Evolutionary conservation across 2,329 filamentous ascomycete genomes (phyloP).

Genomic region (Aspergillus eucalypticola): DNA sequence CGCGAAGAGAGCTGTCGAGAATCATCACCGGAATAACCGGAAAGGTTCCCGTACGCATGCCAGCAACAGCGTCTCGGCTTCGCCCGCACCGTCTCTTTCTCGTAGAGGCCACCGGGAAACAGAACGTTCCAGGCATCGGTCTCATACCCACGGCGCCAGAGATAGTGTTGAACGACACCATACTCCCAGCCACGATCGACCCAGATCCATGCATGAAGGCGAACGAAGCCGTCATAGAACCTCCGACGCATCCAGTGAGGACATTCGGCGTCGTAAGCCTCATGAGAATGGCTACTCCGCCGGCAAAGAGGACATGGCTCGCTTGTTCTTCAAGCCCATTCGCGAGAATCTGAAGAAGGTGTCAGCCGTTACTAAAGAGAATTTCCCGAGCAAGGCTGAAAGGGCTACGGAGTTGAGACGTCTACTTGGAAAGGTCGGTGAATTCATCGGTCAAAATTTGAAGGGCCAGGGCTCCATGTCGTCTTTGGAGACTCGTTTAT

Average conservation of each 20-base stretch:
- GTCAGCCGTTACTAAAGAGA: slow-evolving; percentile 48
- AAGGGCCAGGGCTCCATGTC: slow-evolving; percentile 40
- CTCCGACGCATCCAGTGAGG: slow-evolving; percentile 38
- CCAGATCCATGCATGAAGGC: slow-evolving; percentile 35
- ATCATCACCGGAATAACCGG: slow-evolving; percentile 94
- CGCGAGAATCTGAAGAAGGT: slow-evolving; percentile 45
- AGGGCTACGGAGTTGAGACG: slow-evolving; percentile 46
- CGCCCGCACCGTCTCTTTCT: slow-evolving; percentile 44
- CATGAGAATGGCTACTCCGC: slow-evolving; percentile 39
- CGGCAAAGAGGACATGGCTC: slow-evolving; percentile 42
- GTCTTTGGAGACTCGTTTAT: slow-evolving; percentile 46
- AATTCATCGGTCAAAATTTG: slow-evolving; percentile 46
- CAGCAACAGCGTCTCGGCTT: slow-evolving; percentile 46
- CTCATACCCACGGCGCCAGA: slow-evolving; percentile 42
- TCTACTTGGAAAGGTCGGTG: slow-evolving; percentile 48
- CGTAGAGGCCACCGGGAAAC: slow-evolving; percentile 46
- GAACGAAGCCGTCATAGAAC: slow-evolving; percentile 36
- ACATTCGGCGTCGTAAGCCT: slow-evolving; percentile 37
- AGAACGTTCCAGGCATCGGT: slow-evolving; percentile 45
- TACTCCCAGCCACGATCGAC: slow-evolving; percentile 46
- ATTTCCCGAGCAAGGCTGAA: slow-evolving; percentile 45
- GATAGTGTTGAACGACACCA: slow-evolving; percentile 46
- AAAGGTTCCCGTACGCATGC: slow-evolving; percentile 52
- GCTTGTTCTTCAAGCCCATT: slow-evolving; percentile 50
- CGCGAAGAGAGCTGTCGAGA: slow-evolving; percentile 79